Conservation (phyloP, 805 yeast species). For the Candida silvatica region DNA sequence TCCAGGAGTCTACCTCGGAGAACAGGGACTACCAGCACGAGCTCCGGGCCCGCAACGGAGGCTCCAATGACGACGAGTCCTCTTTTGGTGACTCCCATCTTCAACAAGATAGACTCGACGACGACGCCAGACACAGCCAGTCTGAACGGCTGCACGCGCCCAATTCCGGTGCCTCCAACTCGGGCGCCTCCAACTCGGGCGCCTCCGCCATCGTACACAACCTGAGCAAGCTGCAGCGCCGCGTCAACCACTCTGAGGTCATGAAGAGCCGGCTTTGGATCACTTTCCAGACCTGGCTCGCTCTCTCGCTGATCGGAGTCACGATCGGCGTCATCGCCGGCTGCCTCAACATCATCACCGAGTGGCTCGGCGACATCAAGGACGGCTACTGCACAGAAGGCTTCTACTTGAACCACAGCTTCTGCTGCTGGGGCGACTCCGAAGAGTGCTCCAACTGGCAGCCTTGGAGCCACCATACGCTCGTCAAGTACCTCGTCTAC, state of each 20-base stretch:
- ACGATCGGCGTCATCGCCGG: conserved; percentile 81
- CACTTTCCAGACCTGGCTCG: conserved; percentile 58
- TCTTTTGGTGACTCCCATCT: too few species aligned
- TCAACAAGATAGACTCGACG: too few species aligned
- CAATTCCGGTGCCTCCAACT: too few species aligned
- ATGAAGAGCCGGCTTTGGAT: conserved; percentile 7
- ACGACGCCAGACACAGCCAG: neutral
- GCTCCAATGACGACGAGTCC: conserved; percentile 4
- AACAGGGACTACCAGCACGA: conserved; percentile 26
- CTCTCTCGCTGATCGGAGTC: conserved; percentile 67
- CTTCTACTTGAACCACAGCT: conserved; percentile 61
- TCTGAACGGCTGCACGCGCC: too few species aligned
- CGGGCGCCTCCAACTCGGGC: too few species aligned
- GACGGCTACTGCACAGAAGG: conserved; percentile 68
- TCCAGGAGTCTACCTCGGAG: conserved; percentile 47
- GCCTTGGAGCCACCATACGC: conserved; percentile 42
- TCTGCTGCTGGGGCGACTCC: conserved; percentile 72
- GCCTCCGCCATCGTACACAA: too few species aligned
- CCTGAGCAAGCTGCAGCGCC: neutral
- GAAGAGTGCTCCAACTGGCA: conserved; percentile 62
- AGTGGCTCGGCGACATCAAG: conserved; percentile 74
- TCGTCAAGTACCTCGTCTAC: conserved; percentile 49
- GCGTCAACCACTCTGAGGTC: neutral
- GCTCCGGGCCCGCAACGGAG: conserved; percentile 5
- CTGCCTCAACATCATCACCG: conserved; percentile 69